Percentiles rank a stretch among this genome's conserved stretches.
Conservation (phyloP, 768 basidiomycete species). For the Leccinum arenicola region DNA sequence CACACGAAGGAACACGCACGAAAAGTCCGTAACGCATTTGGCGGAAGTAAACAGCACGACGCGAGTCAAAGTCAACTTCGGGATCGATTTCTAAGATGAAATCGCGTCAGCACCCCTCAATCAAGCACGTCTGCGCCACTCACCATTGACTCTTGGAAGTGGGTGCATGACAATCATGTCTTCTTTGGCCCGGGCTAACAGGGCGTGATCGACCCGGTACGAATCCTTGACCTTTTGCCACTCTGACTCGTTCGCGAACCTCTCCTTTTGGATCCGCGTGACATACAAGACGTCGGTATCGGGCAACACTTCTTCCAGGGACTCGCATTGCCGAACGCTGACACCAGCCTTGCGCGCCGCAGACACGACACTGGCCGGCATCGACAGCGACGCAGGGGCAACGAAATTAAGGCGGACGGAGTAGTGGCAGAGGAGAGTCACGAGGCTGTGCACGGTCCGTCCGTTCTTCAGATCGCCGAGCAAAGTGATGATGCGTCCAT, state of each 20-base stretch:
- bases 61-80: slow-evolving; percentile 94
- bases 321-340: slow-evolving; percentile 74
- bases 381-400: slow-evolving; percentile 77
- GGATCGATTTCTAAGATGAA: slow-evolving; percentile 87
- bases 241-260: slow-evolving; percentile 77
- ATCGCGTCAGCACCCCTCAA: slow-evolving; percentile 7
- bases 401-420: slow-evolving; percentile 95
- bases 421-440: slow-evolving; percentile 88
- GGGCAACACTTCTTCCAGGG: slow-evolving; percentile 86
- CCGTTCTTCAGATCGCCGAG: slow-evolving; percentile 98
- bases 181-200: slow-evolving; percentile 89
- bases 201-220: slow-evolving; percentile 91
- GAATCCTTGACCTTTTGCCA: slow-evolving; percentile 91
- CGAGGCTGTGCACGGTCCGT: slow-evolving; percentile 94
- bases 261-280: slow-evolving; percentile 93
- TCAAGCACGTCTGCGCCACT: slow-evolving; percentile 19
- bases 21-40: slow-evolving; percentile 99
- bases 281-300: slow-evolving; percentile 97
- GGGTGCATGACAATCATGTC: slow-evolving; percentile 99
- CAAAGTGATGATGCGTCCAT: slow-evolving; percentile 88
- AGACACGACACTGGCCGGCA: slow-evolving; percentile 84
- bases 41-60: slow-evolving; percentile 94
- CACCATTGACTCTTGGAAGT: slow-evolving; percentile 88
- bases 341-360: slow-evolving; percentile 84
- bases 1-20: slow-evolving; percentile 48